Evolutionary conservation across 345 rosid species (phyloP).

Genomic region (Dimocarpus longan): DNA sequence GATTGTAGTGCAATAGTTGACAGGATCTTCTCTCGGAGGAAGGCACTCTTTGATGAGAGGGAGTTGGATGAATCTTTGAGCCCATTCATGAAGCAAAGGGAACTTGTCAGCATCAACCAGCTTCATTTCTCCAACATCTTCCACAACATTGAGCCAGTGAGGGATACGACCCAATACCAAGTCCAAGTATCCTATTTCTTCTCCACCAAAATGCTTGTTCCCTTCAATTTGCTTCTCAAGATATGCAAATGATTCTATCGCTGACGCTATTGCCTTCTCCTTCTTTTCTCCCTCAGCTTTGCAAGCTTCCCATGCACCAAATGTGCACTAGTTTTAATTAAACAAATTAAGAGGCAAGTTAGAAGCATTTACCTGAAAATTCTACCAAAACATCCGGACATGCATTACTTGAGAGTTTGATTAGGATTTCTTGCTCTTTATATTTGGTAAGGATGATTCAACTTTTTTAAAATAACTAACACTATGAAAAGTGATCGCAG

Average conservation of each 20-base stretch:
- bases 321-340: slow-evolving; percentile 21
- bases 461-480: too few species aligned
- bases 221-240: slow-evolving; percentile 40
- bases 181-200: slow-evolving; percentile 35
- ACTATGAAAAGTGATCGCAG: too few species aligned
- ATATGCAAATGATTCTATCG: slow-evolving; percentile 17
- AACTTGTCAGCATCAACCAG: slow-evolving; percentile 33
- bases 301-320: slow-evolving; percentile 27
- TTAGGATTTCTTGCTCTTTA: too few species aligned
- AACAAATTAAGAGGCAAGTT: too few species aligned
- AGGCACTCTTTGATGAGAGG: slow-evolving; percentile 32
- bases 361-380: too few species aligned
- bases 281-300: slow-evolving; percentile 31
- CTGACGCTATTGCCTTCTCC: slow-evolving; percentile 30
- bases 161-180: slow-evolving; percentile 39
- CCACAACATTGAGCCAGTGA: slow-evolving; percentile 28
- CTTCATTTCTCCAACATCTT: slow-evolving; percentile 43
- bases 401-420: too few species aligned
- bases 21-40: slow-evolving; percentile 32
- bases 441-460: too few species aligned
- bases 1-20: slow-evolving; percentile 5
- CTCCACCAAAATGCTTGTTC: slow-evolving; percentile 38
- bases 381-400: too few species aligned
- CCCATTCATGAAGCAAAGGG: slow-evolving; percentile 36
- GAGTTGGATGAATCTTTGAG: slow-evolving; percentile 16